These are phyloP conservation scores for Oryza rufipogon DNA, from an alignment of 176 grass and related monocot genomes.

Conservation along the genomic window DNA sequence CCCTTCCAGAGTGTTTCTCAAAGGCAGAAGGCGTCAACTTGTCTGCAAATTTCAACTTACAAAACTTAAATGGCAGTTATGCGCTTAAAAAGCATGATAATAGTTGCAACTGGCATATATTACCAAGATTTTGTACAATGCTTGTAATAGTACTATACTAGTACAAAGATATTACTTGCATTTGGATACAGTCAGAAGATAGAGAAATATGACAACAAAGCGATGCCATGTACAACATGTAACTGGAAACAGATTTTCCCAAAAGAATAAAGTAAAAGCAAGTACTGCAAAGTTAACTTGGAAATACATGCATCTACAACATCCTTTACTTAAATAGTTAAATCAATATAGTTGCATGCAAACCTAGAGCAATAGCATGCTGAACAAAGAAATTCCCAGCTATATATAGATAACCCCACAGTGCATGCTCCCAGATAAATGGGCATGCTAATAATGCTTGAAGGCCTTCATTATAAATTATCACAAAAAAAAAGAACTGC, in stretches of 20 bases:
- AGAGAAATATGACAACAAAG: constrained; percentile 12
- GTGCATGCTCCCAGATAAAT: constrained; percentile 12
- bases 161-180: neutral
- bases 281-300: neutral
- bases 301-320: neutral
- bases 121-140: neutral
- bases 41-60: constrained; percentile 55
- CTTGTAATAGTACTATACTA: neutral
- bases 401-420: neutral
- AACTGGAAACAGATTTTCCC: neutral
- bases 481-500: constrained; percentile 33
- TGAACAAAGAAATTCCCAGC: neutral
- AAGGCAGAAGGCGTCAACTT: constrained; percentile 92
- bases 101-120: neutral
- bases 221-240: neutral
- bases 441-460: constrained; percentile 7
- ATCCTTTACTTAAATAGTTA: neutral
- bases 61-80: constrained; percentile 29
- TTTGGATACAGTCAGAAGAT: neutral
- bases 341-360: neutral
- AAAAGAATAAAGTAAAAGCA: neutral
- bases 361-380: neutral
- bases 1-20: constrained; percentile 94
- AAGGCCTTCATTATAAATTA: constrained; percentile 47
- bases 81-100: neutral